Evolutionary conservation across 495 filamentous ascomycete species (phyloP).

Genomic region (Cercophora newfieldiana): DNA sequence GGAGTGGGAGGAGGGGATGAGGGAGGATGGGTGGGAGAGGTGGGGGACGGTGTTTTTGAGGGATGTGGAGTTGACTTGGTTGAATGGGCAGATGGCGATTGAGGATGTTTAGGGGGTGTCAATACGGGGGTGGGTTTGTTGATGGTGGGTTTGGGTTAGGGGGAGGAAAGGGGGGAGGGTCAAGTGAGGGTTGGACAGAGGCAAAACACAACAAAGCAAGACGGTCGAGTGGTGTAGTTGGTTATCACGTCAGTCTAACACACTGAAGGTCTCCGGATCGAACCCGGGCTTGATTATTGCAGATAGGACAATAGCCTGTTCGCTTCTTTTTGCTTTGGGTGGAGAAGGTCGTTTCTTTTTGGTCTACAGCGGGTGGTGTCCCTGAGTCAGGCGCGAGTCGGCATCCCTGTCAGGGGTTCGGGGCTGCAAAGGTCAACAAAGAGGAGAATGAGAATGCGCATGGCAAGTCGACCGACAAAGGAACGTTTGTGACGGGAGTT

Average conservation of each 20-base stretch:
- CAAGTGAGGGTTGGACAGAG: neutral
- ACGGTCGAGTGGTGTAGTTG: neutral
- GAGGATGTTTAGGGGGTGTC: neutral
- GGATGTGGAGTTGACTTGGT: slow-evolving; percentile 31
- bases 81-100: slow-evolving; percentile 8
- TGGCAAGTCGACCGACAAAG: neutral
- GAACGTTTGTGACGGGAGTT: neutral
- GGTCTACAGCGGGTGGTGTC: neutral
- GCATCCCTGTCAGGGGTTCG: neutral
- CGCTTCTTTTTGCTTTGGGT: neutral
- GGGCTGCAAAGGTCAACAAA: neutral
- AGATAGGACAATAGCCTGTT: neutral
- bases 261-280: neutral
- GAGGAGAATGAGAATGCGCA: neutral
- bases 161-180: neutral
- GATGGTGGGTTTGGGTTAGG: no score
- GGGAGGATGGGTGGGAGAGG: neutral
- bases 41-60: slow-evolving; percentile 20
- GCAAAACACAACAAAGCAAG: neutral
- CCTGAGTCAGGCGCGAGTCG: neutral
- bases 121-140: no score
- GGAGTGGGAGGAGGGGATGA: slow-evolving; percentile 18
- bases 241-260: neutral
- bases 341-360: neutral
- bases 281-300: neutral